These are phyloP conservation scores for Coemansia sp. DNA, from an alignment of 192 early-diverging fungal genomes.

Conservation along the genomic window DNA sequence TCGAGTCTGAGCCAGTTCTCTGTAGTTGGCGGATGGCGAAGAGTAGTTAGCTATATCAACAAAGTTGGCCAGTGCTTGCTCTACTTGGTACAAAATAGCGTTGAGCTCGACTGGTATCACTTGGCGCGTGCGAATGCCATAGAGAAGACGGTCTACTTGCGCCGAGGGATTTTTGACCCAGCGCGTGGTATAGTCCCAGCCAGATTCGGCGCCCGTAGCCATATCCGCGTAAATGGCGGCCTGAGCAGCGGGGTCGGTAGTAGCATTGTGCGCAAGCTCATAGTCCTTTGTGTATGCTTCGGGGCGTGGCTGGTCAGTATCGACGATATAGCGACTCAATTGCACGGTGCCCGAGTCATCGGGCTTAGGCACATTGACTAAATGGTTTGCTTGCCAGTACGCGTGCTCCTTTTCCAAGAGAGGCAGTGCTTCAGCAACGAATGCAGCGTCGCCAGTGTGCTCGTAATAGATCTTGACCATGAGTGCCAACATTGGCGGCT, in stretches of 20 bases:
- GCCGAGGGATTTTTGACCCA: constrained; percentile 56
- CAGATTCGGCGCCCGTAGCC: constrained; percentile 71
- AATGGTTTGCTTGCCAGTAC: constrained; percentile 64
- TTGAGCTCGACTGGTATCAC: constrained; percentile 76
- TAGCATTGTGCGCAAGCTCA: constrained; percentile 53
- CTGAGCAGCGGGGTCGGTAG: constrained; percentile 16
- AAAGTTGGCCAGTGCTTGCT: constrained; percentile 23
- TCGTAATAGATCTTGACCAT: constrained; percentile 69
- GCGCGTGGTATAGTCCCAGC: constrained; percentile 72
- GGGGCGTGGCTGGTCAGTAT: constrained; percentile 62
- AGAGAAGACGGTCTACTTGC: constrained; percentile 41
- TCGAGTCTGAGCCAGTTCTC: constrained; percentile 35
- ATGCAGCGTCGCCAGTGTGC: constrained; percentile 53
- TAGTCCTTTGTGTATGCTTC: constrained; percentile 69
- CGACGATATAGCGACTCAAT: constrained; percentile 62
- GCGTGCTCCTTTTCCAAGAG: constrained; percentile 62
- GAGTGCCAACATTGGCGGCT: constrained; percentile 70
- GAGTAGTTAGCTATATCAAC: not conserved
- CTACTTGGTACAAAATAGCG: constrained; percentile 63
- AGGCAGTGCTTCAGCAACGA: constrained; percentile 59
- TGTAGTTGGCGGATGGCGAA: constrained; percentile 9
- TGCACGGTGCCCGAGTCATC: not conserved
- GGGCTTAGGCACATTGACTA: constrained; percentile 37
- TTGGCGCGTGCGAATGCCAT: constrained; percentile 57
- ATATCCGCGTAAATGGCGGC: constrained; percentile 62